These are phyloP conservation scores for Graphiopsis chlorocephala DNA, from an alignment of 2,329 filamentous ascomycete species.

Conservation along the genomic window DNA sequence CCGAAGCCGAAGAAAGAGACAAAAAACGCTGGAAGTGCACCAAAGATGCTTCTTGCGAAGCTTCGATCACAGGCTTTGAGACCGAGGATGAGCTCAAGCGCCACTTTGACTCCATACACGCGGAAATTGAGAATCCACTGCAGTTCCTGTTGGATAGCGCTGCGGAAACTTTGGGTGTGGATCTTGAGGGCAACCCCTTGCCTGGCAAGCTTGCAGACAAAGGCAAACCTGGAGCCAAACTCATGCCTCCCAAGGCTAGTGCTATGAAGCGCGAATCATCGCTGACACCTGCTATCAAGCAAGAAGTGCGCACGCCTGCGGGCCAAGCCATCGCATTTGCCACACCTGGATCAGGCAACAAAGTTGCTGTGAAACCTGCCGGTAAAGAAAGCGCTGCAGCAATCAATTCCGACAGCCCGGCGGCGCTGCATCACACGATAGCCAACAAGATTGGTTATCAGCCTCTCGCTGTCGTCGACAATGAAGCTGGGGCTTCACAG, in stretches of 20 bases:
- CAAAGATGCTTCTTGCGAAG: conserved; percentile 49
- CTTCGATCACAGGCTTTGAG: conserved; percentile 53
- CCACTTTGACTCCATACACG: conserved; percentile 54
- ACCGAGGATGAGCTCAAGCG: conserved; percentile 54
- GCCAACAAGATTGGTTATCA: conserved; percentile 29
- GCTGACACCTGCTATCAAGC: conserved; percentile 19
- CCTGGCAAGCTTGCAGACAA: conserved; percentile 18
- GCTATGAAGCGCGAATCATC: conserved; percentile 35
- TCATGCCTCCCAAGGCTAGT: conserved; percentile 3
- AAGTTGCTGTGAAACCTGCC: conserved; percentile 20
- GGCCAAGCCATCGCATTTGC: conserved; percentile 28
- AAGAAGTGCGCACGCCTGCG: conserved; percentile 15
- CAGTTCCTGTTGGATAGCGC: conserved; percentile 56
- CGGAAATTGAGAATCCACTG: conserved; percentile 53
- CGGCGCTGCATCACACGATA: conserved; percentile 31
- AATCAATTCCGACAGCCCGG: conserved; percentile 23
- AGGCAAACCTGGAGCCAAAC: conserved; percentile 26
- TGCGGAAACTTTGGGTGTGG: conserved; percentile 47
- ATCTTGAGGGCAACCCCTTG: conserved; percentile 42
- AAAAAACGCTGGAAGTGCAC: conserved; percentile 53
- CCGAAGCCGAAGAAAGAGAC: conserved; percentile 43
- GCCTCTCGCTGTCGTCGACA: not conserved
- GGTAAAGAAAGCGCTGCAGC: conserved; percentile 21
- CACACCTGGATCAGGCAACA: conserved; percentile 19
- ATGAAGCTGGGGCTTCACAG: not conserved